Conservation (phyloP, 345 rosid species). For the Euphorbia tirucalli region DNA sequence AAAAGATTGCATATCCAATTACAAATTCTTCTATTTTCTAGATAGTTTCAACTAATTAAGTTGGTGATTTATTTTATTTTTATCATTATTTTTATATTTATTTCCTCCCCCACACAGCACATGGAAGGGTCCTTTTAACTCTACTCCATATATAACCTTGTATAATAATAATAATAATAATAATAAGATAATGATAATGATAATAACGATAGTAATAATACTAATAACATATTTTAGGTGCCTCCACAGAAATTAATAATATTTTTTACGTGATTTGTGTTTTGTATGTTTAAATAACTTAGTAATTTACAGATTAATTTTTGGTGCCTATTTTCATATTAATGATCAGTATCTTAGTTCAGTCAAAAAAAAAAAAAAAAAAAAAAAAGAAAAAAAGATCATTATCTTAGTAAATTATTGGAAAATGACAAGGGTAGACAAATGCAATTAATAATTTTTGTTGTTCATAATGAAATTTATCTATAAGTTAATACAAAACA, state of each 20-base stretch:
- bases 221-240: no score
- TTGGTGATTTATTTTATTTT: background rate
- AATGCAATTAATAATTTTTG: background rate
- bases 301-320: background rate
- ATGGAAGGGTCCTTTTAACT: conserved; percentile 5
- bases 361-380: no score
- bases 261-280: no score
- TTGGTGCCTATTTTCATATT: background rate
- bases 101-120: conserved; percentile 20
- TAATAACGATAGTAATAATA: no score
- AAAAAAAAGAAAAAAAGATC: no score
- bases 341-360: no score
- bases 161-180: background rate
- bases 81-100: background rate
- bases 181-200: no score
- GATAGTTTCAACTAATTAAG: background rate
- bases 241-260: no score
- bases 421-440: background rate
- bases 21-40: background rate
- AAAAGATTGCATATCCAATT: background rate
- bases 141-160: background rate
- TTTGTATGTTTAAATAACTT: background rate
- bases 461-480: no score
- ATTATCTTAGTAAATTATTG: background rate
- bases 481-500: no score